phyloP scores from a whole-genome alignment of 164 flowering plant species.

The Vitis riparia region DNA sequence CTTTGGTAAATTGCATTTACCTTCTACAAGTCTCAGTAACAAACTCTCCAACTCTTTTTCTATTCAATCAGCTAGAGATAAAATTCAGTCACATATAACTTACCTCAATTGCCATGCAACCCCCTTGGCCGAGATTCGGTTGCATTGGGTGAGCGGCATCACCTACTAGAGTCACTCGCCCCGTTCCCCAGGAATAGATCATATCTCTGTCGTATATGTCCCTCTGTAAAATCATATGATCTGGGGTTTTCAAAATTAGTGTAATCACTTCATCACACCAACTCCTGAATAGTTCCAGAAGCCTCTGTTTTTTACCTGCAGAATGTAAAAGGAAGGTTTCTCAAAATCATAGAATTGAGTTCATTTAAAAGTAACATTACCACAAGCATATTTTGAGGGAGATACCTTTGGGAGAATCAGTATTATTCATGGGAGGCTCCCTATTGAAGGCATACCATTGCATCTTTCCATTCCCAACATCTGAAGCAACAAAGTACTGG shows the following conservation, averaged over 20 bases:
- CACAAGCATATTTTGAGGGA: neutral
- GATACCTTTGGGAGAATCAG: conserved; percentile 28
- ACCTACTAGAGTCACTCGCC: conserved; percentile 36
- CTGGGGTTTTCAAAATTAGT: conserved; percentile 29
- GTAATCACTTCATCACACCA: conserved; percentile 34
- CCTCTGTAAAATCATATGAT: conserved; percentile 23
- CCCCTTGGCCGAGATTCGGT: conserved; percentile 48
- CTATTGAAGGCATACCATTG: conserved; percentile 46
- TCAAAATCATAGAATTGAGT: no score
- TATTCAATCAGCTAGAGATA: neutral
- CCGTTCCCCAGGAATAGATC: conserved; percentile 26
- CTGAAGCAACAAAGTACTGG: conserved; percentile 39
- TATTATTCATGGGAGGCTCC: conserved; percentile 23
- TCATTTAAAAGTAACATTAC: no score
- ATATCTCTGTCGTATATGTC: conserved; percentile 34
- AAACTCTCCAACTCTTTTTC: neutral
- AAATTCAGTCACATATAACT: neutral
- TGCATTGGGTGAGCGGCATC: conserved; percentile 45
- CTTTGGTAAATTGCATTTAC: neutral
- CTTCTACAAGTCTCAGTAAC: neutral
- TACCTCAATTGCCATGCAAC: conserved; percentile 50
- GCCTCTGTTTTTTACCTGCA: conserved; percentile 29
- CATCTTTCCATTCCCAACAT: conserved; percentile 43
- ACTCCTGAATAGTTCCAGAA: conserved; percentile 27
- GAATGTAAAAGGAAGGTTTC: neutral